Evolutionary conservation across 2,329 filamentous ascomycete species (phyloP).

Genomic region (Phaeoacremonium minimum): DNA sequence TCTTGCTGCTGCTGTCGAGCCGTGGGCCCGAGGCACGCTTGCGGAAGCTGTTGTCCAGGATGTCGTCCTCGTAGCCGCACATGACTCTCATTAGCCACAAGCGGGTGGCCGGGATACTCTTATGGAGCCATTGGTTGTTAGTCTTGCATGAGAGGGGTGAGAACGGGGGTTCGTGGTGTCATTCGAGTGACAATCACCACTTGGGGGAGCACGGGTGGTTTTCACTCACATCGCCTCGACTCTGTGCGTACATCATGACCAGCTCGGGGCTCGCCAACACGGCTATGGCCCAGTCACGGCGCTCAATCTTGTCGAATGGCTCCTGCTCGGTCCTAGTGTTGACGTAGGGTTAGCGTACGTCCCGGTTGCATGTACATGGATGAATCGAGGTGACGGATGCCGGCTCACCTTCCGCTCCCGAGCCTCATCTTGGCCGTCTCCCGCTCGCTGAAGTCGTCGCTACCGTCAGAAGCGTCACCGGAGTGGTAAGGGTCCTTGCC

Average conservation of each 20-base stretch:
- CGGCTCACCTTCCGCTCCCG: conserved; percentile 7
- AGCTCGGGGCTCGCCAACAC: conserved; percentile 54
- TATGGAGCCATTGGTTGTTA: conserved; percentile 1
- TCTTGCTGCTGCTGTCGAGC: conserved; percentile 8
- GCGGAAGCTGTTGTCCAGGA: conserved; percentile 15
- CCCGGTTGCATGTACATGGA: background rate
- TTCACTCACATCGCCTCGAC: conserved; percentile 49
- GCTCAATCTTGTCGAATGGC: conserved; percentile 35
- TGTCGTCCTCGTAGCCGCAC: conserved; percentile 45
- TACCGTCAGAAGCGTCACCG: conserved; percentile 23
- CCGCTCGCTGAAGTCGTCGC: conserved; percentile 21
- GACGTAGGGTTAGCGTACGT: background rate
- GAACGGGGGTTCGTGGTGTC: background rate
- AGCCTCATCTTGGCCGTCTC: conserved; percentile 11
- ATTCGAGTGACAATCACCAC: too few species aligned
- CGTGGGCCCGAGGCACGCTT: conserved; percentile 2
- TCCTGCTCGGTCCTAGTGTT: conserved; percentile 21
- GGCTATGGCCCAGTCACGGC: conserved; percentile 43
- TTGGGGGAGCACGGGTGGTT: background rate
- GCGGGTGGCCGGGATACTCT: conserved; percentile 54
- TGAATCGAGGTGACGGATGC: background rate
- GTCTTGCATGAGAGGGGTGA: background rate
- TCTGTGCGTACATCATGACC: conserved; percentile 55
- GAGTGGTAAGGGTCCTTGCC: conserved; percentile 50
- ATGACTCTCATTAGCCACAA: conserved; percentile 53